Base-by-base conservation (phyloP, 1,284 basidiomycete genomes). In the Apiotrichum veenhuisii region DNA sequence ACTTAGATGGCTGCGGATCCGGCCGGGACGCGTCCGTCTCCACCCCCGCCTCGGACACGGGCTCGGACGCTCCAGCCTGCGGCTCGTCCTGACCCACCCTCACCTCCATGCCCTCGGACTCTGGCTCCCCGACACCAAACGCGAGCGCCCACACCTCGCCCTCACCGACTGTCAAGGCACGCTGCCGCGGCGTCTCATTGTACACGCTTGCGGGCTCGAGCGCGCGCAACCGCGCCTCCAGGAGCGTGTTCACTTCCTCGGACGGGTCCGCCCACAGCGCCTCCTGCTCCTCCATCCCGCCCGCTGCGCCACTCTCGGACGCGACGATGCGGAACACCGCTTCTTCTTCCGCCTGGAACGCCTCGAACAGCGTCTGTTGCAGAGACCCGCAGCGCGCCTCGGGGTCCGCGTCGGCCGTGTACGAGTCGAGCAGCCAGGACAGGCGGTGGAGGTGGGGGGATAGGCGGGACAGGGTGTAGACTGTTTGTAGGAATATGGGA, bases 171-270 rank as follows among this genome's bases (percentile, higher is more conserved):
- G 73, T 73, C 22, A 76, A 52, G 11, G 53, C 61, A 12, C 30
- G 63, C 59, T 77, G 76, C 12, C 64, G 57, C 1, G 64, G 61
- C 1, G 69, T 67, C 52, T 77, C 76, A 17, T 50, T 62, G 33
- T 72, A 71, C 5, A 36, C 50, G 5, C 65, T 64, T 1, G 47
- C 27, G 1, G 66, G 63, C 12, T 66, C 42, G 11, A 70, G 42
- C 11, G 67, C 61, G 17, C 54, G 54, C 10, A 69, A 50, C 22
- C 59, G 59, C 27, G 65, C 61, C 46, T 75, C 71, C 30, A 73
- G 40, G 0, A 47, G 36, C 1, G 43, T 27, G 3, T 26, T 42
- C 1, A 44, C 36, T 11, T 38, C 44, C 10, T 41, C 43, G 3
- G 25, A 44, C 34, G 18, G 22, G 23, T 23, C 38, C 27, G 22